Base-by-base conservation (phyloP, 768 basidiomycete species). In the Podaxis pistillaris region DNA sequence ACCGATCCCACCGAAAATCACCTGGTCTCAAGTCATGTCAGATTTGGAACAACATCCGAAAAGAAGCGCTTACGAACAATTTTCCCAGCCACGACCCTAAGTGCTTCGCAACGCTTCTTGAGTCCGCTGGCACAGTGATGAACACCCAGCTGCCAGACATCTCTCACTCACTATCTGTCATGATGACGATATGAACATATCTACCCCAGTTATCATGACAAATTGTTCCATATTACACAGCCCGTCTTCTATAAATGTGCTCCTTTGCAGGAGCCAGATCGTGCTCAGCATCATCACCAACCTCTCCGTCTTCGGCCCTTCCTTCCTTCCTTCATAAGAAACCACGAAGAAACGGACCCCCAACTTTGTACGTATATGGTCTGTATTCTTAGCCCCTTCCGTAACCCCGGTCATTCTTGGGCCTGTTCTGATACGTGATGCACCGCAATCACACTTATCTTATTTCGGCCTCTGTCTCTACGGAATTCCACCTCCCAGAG, bases 341-440 rank as follows among this genome's bases (percentile, higher is more conserved):
- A 22, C 49, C 33, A 33, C 28, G 33, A 33, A 33, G 33, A 19
- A 12, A 8, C 36, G 41, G 36, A 11, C 40, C 44, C 33, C 53
- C 26, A 17, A 46, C 44, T 30, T 60, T 62, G 60, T 55, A 62
- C 60, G 41, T 62, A 55, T 44, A 52, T 8, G 36, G 28, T 15
- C 7, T 9, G 22, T 33, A 51, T n/a, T n/a, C 49, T 50, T 50
- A 41, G 49, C 50, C 19, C 37, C 58, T 55, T 55, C 44, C 60
- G 60, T 62, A 55, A 55, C 60, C 12, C 22, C 59, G 53, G 44
- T 26, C 60, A 49, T 61, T 53, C 51, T 47, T 47, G 46, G 41
- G 1, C 37, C 55, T 41, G 19, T 58, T 59, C 58, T 60, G 58
- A 54, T 54, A 46, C 38, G 17, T 52, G 50, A 44, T 53, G 24